Percentiles rank a stretch among this genome's conserved stretches.
These are phyloP conservation scores for Leccinum rimulosum DNA, from an alignment of 768 basidiomycete species.

Conservation along the genomic window DNA sequence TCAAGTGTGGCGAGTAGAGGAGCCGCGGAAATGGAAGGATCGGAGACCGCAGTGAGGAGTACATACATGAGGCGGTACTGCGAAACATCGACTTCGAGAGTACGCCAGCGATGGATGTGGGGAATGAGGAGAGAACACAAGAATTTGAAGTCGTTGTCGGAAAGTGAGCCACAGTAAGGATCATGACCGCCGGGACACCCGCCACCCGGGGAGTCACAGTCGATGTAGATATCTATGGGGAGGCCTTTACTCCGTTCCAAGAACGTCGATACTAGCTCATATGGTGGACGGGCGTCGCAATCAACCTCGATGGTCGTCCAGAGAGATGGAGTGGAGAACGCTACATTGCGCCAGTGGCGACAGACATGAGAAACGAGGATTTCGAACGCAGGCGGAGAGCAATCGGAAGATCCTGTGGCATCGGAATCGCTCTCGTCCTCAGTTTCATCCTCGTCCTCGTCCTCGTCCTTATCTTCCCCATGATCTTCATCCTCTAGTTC, in stretches of 20 bases:
- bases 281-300: conserved; percentile 34
- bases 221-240: conserved; percentile 53
- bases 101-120: conserved; percentile 52
- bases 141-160: conserved; percentile 19
- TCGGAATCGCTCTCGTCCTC: conserved; percentile 7
- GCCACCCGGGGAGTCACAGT: conserved; percentile 36
- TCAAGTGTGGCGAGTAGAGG: conserved; percentile 52
- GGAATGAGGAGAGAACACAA: conserved; percentile 45
- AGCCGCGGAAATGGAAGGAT: conserved; percentile 40
- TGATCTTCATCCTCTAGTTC: background rate
- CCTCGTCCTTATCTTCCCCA: background rate
- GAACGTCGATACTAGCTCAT: conserved; percentile 42
- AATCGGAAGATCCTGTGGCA: conserved; percentile 2
- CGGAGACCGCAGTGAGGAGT: conserved; percentile 42
- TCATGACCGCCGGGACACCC: conserved; percentile 13
- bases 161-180: conserved; percentile 25
- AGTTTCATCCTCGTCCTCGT: background rate
- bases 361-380: conserved; percentile 63
- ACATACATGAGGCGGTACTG: conserved; percentile 46
- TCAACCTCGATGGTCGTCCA: conserved; percentile 46
- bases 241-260: conserved; percentile 53
- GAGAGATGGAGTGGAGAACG: conserved; percentile 51
- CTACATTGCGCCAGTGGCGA: conserved; percentile 53
- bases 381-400: conserved; percentile 38
- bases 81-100: conserved; percentile 45